Base-by-base conservation (phyloP, 2,329 filamentous ascomycete species). In the Colletotrichum lentis region DNA sequence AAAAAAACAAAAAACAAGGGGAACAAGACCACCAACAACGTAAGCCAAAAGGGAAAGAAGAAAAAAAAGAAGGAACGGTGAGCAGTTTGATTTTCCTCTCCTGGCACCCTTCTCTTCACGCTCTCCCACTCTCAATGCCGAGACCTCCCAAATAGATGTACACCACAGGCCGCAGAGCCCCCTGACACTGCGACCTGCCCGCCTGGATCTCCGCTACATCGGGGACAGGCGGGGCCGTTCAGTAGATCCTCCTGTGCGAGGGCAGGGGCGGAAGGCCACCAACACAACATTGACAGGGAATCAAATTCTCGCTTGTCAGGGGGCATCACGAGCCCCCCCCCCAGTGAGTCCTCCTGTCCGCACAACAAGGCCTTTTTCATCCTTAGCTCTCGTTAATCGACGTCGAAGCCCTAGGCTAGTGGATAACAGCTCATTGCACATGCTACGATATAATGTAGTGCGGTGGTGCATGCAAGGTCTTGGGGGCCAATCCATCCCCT, bases 131-230 rank as follows among this genome's bases (percentile, higher is more conserved):
- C 47, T 22, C 62, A 69, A 24, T 69, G 62, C 66, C 66, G 49
- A 66, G 62, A 54, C 62, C 49, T 66, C 50, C 43, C 35, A 65
- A 35, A 56, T 59, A 39, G 54, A 65, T 53, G 50, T 43, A 27
- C 44, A 49, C 8, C 27, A 41, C 43, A 55, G 60, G 44, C 61
- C 64, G 58, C 35, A 49, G 46, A 54, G 46, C 47, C 54, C 62
- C 62, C 50, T 47, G 62, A 57, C 62, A 66, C 49, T 61, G 55
- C 62, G 22, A 64, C 60, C 60, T 58, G 47, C 39, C 64, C 46
- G 43, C 59, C 61, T 55, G 54, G 61, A 53, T 65, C 50, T 62
- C 66, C 66, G 43, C 65, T 65, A 64, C 60, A 68, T 65, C 65
- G 62, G 62, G 50, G 39, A 49, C 50, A 39, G 53, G 55, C 62